Evolutionary conservation across 345 rosid genomes (phyloP).

Genomic region (Noccaea caerulescens): DNA sequence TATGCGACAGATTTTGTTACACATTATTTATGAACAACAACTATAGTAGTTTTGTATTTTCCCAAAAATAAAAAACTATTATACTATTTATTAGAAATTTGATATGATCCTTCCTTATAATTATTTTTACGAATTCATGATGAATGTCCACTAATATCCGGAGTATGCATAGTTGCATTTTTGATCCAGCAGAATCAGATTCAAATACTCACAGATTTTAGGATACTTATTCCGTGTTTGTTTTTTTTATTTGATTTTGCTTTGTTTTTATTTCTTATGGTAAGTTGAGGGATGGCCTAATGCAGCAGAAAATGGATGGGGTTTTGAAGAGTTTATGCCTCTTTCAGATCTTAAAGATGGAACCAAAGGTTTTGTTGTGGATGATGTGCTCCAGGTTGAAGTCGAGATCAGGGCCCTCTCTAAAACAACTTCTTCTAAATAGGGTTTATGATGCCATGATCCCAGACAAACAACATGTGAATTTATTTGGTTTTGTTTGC

Average conservation of each 20-base stretch:
- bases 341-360: slow-evolving; percentile 28
- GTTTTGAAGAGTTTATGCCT: slow-evolving; percentile 26
- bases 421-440: slow-evolving; percentile 9
- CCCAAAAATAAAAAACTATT: too few species aligned
- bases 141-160: too few species aligned
- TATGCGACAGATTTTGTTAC: background rate
- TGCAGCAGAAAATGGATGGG: slow-evolving; percentile 34
- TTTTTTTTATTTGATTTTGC: background rate
- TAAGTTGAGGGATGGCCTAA: slow-evolving; percentile 32
- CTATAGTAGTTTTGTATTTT: too few species aligned
- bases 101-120: background rate
- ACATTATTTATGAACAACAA: background rate
- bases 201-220: background rate
- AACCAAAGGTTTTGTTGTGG: slow-evolving; percentile 32
- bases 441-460: background rate
- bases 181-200: background rate
- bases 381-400: slow-evolving; percentile 11
- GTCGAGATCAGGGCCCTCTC: slow-evolving; percentile 32
- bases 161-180: too few species aligned
- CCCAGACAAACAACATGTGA: background rate
- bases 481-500: background rate
- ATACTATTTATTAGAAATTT: too few species aligned
- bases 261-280: background rate
- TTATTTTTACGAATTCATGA: background rate
- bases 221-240: background rate